Evolutionary conservation across 768 basidiomycete species (phyloP).

Genomic region (Pleurotus pulmonarius): DNA sequence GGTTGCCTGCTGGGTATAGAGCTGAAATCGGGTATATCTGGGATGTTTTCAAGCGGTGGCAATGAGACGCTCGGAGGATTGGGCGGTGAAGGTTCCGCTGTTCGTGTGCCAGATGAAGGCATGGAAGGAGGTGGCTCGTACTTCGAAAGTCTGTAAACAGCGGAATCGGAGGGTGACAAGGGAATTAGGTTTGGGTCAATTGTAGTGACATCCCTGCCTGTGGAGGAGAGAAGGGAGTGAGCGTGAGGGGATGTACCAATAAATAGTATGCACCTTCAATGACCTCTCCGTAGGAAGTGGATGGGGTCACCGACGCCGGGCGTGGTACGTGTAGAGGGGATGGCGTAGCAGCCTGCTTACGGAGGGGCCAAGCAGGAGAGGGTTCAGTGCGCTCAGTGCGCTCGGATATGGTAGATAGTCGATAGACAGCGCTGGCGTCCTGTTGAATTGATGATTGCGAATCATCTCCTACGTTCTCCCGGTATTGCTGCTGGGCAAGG

Average conservation of each 20-base stretch:
- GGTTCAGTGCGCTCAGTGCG: slow-evolving; percentile 61
- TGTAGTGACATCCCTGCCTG: slow-evolving; percentile 14
- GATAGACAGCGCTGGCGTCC: slow-evolving; percentile 24
- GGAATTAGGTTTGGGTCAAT: slow-evolving; percentile 56
- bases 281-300: slow-evolving; percentile 62
- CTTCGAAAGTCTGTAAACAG: slow-evolving; percentile 54
- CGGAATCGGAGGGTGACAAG: slow-evolving; percentile 66
- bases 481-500: slow-evolving; percentile 51
- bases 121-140: slow-evolving; percentile 57
- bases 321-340: slow-evolving; percentile 35
- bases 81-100: slow-evolving; percentile 30
- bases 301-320: slow-evolving; percentile 31
- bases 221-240: slow-evolving; percentile 6
- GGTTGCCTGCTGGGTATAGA: slow-evolving; percentile 40
- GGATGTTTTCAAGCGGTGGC: slow-evolving; percentile 45
- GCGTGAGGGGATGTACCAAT: not conserved
- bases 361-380: slow-evolving; percentile 44
- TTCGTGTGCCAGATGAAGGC: slow-evolving; percentile 37
- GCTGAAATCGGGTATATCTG: slow-evolving; percentile 50
- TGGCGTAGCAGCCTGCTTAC: slow-evolving; percentile 25
- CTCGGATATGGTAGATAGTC: slow-evolving; percentile 67
- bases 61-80: slow-evolving; percentile 38
- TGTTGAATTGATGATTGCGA: slow-evolving; percentile 13
- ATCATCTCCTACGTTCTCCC: slow-evolving; percentile 19
- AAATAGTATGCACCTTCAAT: slow-evolving; percentile 41